phyloP scores from a whole-genome alignment of 352 stramenopile species.

The Globisporangium cylindrosporum region DNA sequence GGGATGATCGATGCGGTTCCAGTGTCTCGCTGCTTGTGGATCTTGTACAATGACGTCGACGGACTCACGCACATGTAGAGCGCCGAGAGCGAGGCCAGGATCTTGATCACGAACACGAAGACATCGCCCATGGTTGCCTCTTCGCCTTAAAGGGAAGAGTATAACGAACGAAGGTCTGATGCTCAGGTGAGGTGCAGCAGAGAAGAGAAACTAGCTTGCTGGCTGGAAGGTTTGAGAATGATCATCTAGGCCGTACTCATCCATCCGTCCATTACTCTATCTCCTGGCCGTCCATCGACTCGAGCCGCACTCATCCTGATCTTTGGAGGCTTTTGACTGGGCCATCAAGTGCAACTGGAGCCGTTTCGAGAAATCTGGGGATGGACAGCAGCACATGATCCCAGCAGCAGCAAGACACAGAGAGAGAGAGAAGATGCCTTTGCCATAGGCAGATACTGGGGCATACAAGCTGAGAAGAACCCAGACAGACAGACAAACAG shows the following conservation, averaged over 20 bases:
- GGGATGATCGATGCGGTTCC: slow-evolving; percentile 45
- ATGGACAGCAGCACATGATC: neutral
- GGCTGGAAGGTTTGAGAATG: neutral
- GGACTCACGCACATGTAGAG: slow-evolving; percentile 77
- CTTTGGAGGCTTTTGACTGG: neutral
- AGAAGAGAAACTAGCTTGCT: neutral
- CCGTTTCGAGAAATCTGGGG: neutral
- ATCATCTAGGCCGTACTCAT: neutral
- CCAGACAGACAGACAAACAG: neutral
- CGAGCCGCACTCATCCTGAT: neutral
- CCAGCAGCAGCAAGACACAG: neutral
- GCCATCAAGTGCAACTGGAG: neutral
- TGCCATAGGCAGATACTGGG: neutral
- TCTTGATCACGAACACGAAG: slow-evolving; percentile 52
- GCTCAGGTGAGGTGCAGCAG: neutral
- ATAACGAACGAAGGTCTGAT: neutral
- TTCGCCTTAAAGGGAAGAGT: neutral
- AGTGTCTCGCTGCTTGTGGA: slow-evolving; percentile 47
- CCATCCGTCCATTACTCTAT: no score
- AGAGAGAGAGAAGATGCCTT: neutral
- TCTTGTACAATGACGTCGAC: slow-evolving; percentile 39
- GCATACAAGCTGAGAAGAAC: no score
- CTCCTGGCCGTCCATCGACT: no score
- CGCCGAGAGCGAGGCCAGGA: slow-evolving; percentile 60
- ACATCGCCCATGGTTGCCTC: slow-evolving; percentile 12